Base-by-base conservation (phyloP, 2,329 filamentous ascomycete species). In the Colletotrichum chlorophyti region DNA sequence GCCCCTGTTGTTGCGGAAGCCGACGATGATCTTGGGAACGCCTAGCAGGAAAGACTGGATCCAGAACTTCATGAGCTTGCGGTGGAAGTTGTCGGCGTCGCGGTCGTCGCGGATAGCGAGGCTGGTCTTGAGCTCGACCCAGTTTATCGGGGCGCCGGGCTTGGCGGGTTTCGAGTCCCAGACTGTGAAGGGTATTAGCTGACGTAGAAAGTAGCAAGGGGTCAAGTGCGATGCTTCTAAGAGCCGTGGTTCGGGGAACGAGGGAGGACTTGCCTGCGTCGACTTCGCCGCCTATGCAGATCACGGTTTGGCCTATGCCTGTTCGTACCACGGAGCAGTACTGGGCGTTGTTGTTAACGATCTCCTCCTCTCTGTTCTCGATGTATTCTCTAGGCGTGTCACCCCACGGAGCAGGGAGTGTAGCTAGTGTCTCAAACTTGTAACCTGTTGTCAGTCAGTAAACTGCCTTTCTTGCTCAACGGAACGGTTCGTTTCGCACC, bases 291-390 rank as follows among this genome's bases (percentile, higher is more conserved):
- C 92, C 95, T 1, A 99, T 83, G 58, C 97, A 85, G 53, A 98
- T 76, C 15, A 83, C 81, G 1, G 85, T 83, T 43, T 85, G 85
- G 2, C 93, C 94, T 53, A 99, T 90, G 0, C 91, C 91, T 0
- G 94, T 98, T 32, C 88, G 87, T 1, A 97, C 93, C 17, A 99
- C 85, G 3, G 93, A 97, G 76, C 95, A 99, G 78, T 98, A 98
- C 70, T 99, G 95, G 1, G 91, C 90, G 68, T 93, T 87, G 72
- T 98, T 99, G 72, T 89, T 93, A 46, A 97, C 93, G 8, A 88
- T 68, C 52, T 89, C 80, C 3, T 85, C 72, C 38, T 90, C 86
- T 24, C 95, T 86, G 53, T 76, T 78, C 70, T 97, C 93, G 62
- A 99, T 97, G 58, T 88, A 86, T 1, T 91, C 88, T 53, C 91